Base-by-base conservation (phyloP, 2,329 filamentous ascomycete species). In the Stachybotrys elegans region DNA sequence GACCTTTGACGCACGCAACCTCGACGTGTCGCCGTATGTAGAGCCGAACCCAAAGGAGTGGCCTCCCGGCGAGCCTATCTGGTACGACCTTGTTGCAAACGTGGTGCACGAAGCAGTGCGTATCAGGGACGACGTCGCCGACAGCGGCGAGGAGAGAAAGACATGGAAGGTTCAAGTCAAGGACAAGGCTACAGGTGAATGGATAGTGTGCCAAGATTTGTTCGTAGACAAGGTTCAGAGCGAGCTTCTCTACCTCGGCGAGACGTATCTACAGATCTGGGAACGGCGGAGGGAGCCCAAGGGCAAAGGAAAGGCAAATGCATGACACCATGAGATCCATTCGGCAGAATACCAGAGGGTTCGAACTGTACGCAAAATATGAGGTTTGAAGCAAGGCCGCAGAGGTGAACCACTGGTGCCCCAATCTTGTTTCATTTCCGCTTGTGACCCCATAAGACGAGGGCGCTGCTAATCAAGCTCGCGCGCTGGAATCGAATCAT, bases 191-290 rank as follows among this genome's bases (percentile, higher is more conserved):
- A 77, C 84, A 19, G 85, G 87, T 25, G 86, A 94, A 62, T 98
- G 93, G 93, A 80, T 94, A 43, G 86, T 94, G 46, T 85, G 91
- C 44, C 93, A 98, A 70, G 93, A 98, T 69, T 63, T 98, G 53
- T 96, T 86, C 61, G 92, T 98, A 6, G 88, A 96, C 61, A 84
- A 84, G 65, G 86, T 93, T 17, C 86, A 92, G 66, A 87, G 81
- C 50, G 92, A 98, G 71, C 78, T 95, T 55, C 63, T 98, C 52
- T 95, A 95, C 59, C 85, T 94, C 0, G 89, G 92, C 42, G 93
- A 98, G 75, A 87, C 87, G 44, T 97, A 97, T 72, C 68, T 97
- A 46, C 94, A 97, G 78, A 81, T 98, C 36, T 97, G 93, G 93
- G 93, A 97, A 72, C 76, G 86, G 64, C 79, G 90, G 66, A 84